phyloP scores from a whole-genome alignment of 345 rosid species.

The Sisymbrium altissimum region DNA sequence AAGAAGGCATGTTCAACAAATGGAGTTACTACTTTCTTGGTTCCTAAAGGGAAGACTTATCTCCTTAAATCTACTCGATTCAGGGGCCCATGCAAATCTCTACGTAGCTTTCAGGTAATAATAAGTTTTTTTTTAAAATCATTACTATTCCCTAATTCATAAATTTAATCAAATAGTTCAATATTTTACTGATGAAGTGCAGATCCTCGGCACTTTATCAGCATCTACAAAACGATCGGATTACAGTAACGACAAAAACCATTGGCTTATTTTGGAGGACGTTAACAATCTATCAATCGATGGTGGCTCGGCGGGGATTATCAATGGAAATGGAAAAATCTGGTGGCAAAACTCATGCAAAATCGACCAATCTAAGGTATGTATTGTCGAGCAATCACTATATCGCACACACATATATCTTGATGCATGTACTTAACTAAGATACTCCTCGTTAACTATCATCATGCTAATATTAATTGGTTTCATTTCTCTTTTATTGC shows the following conservation, averaged over 20 bases:
- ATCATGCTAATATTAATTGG: neutral
- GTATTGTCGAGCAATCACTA: neutral
- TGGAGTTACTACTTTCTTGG: conserved; percentile 41
- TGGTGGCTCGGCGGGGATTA: conserved; percentile 73
- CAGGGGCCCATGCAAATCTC: conserved; percentile 70
- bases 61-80: conserved; percentile 47
- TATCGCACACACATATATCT: neutral
- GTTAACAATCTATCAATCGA: conserved; percentile 48
- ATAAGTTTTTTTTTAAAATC: neutral
- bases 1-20: conserved; percentile 60
- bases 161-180: neutral
- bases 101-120: conserved; percentile 31
- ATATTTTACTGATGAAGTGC: neutral
- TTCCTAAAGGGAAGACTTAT: conserved; percentile 52
- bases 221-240: conserved; percentile 62
- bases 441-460: neutral
- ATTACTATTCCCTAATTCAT: neutral
- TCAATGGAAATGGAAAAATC: conserved; percentile 74
- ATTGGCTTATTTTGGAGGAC: conserved; percentile 60
- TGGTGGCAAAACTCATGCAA: conserved; percentile 98
- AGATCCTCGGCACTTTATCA: conserved; percentile 64
- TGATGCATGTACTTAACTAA: neutral
- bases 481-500: conserved; percentile 25
- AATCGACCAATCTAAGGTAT: conserved; percentile 55
- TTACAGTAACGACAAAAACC: conserved; percentile 44